Base-by-base conservation (phyloP, 75 land plant genomes). In the Chamaecyparis obtusa region DNA sequence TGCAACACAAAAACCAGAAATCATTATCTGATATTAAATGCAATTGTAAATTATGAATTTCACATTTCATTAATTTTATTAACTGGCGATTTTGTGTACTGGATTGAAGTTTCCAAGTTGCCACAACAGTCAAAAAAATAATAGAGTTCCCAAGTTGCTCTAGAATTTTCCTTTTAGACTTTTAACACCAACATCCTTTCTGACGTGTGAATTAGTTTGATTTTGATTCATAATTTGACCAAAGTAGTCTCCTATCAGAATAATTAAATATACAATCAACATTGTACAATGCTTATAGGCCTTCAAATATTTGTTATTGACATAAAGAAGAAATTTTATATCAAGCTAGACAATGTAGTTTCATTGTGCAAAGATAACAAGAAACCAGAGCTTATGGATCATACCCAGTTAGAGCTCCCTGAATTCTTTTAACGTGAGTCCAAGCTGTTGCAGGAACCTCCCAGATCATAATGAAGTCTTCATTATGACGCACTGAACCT, bases 401-500 rank as follows among this genome's bases (percentile, higher is more conserved):
- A 82, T 92, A 97, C 97, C 99, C 94, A 83, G 81, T 94, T 30
- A 95, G 79, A 51, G 99, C 99, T 85, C 93, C 92, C 89, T 95
- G 95, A 67, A 98, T 98, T 87, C 91, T 92, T 77, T 94, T 95
- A 51, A 98, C 88, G 90, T 94, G 97, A 85, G 94, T 89, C 90
- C 94, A 92, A 9, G 99, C 99, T 87, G 95, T 15, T 80, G 92
- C 83, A 83, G 99, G 99, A 32, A 98, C 97, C 91, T 98, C 99
- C 99, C 99, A 98, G 21, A 98, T 93, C 97, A 98, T 95, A 72
- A 90, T 93, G 80, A 95, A 98, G 91, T 94, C 99, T 64, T 97
- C 95, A 83, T 95, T 93, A 41, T 99, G 99, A 1, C 99, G 91
- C 30, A 98, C 99, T 49, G 99, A 98, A 86, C 99, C 97, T 49